phyloP scores from a whole-genome alignment of 805 yeast species.

The Clavispora asparagi region DNA sequence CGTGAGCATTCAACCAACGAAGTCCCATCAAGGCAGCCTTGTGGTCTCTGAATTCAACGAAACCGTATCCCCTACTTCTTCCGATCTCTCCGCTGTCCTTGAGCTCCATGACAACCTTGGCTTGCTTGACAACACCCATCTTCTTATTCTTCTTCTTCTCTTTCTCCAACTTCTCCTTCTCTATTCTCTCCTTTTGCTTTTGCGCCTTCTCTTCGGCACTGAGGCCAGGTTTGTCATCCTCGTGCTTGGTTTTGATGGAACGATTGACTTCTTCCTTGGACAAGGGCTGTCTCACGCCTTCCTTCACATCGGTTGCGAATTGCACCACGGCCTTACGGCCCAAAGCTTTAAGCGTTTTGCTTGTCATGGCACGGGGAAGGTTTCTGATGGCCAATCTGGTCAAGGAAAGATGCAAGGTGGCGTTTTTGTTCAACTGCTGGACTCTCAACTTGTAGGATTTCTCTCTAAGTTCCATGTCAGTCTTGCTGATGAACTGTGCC shows the following conservation, averaged over 20 bases:
- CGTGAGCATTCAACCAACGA: constrained; percentile 95
- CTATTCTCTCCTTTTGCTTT: constrained; percentile 7
- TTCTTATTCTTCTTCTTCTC: constrained; percentile 59
- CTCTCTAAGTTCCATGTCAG: constrained; percentile 84
- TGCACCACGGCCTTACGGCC: constrained; percentile 93
- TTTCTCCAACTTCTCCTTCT: not conserved
- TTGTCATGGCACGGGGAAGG: constrained; percentile 87
- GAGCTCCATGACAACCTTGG: constrained; percentile 88
- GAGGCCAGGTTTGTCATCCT: constrained; percentile 19
- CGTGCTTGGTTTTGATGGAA: constrained; percentile 64
- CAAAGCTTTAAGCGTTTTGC: constrained; percentile 80
- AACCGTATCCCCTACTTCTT: constrained; percentile 95
- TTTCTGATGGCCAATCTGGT: constrained; percentile 94
- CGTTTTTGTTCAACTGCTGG: constrained; percentile 85
- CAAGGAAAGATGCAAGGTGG: constrained; percentile 85
- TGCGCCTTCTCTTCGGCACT: constrained; percentile 24
- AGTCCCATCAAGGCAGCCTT: constrained; percentile 91
- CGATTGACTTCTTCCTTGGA: constrained; percentile 84
- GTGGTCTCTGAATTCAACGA: constrained; percentile 89
- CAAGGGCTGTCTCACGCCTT: constrained; percentile 71
- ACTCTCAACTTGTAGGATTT: constrained; percentile 81
- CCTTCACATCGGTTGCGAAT: constrained; percentile 85
- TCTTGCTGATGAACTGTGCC: constrained; percentile 58
- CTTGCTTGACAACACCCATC: constrained; percentile 87
- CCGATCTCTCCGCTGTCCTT: constrained; percentile 85